phyloP scores from a whole-genome alignment of 1,284 basidiomycete species.

The Schizophyllum amplum region DNA sequence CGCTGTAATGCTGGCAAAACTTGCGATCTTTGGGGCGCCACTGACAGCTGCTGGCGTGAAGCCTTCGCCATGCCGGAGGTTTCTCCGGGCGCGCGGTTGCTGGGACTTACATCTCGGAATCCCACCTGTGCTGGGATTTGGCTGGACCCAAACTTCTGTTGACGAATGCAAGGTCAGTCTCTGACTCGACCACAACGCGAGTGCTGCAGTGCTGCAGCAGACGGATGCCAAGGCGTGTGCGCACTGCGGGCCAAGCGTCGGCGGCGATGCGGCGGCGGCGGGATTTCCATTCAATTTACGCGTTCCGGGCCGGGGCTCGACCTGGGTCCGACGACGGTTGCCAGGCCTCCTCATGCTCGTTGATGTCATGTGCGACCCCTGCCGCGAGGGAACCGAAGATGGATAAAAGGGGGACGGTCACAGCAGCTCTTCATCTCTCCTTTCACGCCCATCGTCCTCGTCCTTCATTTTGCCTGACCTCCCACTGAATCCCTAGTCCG shows the following conservation, averaged over 20 bases:
- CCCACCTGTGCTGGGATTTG: too few species aligned
- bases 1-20: too few species aligned
- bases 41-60: too few species aligned
- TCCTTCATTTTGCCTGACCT: background rate
- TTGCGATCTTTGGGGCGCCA: too few species aligned
- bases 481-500: background rate
- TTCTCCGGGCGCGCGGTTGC: too few species aligned
- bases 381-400: background rate
- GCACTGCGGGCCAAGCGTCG: too few species aligned
- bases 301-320: background rate
- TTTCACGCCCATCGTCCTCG: background rate
- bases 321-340: background rate
- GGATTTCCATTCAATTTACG: background rate
- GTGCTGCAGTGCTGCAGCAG: background rate
- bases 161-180: too few species aligned
- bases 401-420: background rate
- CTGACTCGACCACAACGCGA: background rate
- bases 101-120: too few species aligned
- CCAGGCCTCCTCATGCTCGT: background rate
- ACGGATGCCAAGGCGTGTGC: background rate
- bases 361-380: background rate
- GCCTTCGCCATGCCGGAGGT: too few species aligned
- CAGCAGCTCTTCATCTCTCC: background rate
- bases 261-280: too few species aligned
- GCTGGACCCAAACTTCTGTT: too few species aligned